Percentiles rank a stretch among this genome's conserved stretches.
Conservation (phyloP, 192 early-diverging fungal species). For the Coemansia sp. region DNA sequence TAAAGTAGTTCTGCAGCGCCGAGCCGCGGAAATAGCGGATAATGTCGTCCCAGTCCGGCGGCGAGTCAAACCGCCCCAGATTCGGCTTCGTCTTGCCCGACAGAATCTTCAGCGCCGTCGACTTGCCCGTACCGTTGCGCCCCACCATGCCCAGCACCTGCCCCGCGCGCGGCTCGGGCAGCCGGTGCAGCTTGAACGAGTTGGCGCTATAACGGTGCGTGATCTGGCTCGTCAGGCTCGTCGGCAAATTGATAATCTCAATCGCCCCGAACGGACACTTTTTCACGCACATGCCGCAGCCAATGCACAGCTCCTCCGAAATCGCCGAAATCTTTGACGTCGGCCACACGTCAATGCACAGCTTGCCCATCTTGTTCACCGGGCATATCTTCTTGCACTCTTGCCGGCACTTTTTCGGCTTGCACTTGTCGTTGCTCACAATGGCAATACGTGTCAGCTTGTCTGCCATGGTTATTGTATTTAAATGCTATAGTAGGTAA, state of each 20-base stretch:
- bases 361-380: slow-evolving; percentile 94
- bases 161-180: slow-evolving; percentile 93
- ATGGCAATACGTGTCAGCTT: slow-evolving; percentile 93
- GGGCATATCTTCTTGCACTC: slow-evolving; percentile 98
- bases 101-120: slow-evolving; percentile 92
- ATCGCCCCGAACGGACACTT: slow-evolving; percentile 98
- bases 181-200: slow-evolving; percentile 96
- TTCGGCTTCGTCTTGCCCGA: slow-evolving; percentile 95
- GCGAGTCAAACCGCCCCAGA: slow-evolving; percentile 78
- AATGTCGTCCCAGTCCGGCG: slow-evolving; percentile 96
- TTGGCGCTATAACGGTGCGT: slow-evolving; percentile 97
- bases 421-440: slow-evolving; percentile 92
- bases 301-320: slow-evolving; percentile 95
- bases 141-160: slow-evolving; percentile 97
- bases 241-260: slow-evolving; percentile 94
- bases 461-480: slow-evolving; percentile 65
- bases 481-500: background rate
- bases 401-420: slow-evolving; percentile 98
- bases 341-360: slow-evolving; percentile 89
- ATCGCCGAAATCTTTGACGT: slow-evolving; percentile 90
- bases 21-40: slow-evolving; percentile 94
- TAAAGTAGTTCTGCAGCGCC: slow-evolving; percentile 99
- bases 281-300: slow-evolving; percentile 97
- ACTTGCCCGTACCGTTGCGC: slow-evolving; percentile 96
- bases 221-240: slow-evolving; percentile 89